Conservation (phyloP, 192 early-diverging fungal species). For the Chytriomyces sp. region DNA sequence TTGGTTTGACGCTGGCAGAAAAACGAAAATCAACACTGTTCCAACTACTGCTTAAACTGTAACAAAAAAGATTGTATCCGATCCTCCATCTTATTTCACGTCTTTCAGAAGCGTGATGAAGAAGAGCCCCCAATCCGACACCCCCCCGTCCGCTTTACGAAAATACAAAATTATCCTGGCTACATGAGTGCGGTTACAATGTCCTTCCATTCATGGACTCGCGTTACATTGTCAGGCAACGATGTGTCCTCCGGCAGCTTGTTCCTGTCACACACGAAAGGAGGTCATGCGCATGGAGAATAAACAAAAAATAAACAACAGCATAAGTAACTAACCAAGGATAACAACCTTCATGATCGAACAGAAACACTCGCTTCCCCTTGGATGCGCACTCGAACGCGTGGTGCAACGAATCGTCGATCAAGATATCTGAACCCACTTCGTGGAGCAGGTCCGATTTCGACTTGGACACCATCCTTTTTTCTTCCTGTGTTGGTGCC, state of each 20-base stretch:
- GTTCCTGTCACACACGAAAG: background rate
- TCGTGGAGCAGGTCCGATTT: slow-evolving; percentile 60
- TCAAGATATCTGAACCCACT: slow-evolving; percentile 57
- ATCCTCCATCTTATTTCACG: too few relatives aligned
- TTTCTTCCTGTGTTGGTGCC: slow-evolving; percentile 34
- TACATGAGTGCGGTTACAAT: slow-evolving; percentile 31
- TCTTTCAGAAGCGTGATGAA: too few relatives aligned
- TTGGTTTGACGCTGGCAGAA: too few relatives aligned
- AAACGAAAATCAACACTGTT: too few relatives aligned
- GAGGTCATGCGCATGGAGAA: background rate
- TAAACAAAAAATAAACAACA: slow-evolving; percentile 14
- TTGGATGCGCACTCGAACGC: slow-evolving; percentile 53
- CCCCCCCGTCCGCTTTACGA: too few relatives aligned
- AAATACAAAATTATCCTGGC: too few relatives aligned
- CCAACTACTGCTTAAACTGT: too few relatives aligned
- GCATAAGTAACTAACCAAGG: slow-evolving; percentile 39
- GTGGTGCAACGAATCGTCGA: slow-evolving; percentile 60
- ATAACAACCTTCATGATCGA: slow-evolving; percentile 57
- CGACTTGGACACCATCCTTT: slow-evolving; percentile 54
- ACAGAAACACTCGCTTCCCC: slow-evolving; percentile 57
- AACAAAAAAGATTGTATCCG: too few relatives aligned
- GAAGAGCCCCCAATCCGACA: too few relatives aligned
- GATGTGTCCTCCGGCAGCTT: slow-evolving; percentile 29
- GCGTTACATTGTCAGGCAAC: slow-evolving; percentile 48
- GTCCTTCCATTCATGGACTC: slow-evolving; percentile 58